Evolutionary conservation across 148 eudicot species (phyloP).

Genomic region (Silene conica): DNA sequence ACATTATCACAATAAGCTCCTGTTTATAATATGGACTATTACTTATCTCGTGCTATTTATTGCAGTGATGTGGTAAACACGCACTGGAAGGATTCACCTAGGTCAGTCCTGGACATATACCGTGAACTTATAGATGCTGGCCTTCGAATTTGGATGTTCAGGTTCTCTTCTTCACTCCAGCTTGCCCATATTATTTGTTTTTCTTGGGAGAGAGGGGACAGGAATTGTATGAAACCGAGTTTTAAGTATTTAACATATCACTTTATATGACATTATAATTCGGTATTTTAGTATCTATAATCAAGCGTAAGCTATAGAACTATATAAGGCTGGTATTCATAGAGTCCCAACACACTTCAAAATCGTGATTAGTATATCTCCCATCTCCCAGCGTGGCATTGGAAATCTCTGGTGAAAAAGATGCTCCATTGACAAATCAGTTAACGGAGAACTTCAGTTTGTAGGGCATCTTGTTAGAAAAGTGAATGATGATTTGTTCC

Average conservation of each 20-base stretch:
- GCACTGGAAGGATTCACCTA: slow-evolving; percentile 79
- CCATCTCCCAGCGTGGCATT: too few relatives aligned
- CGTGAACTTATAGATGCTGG: slow-evolving; percentile 73
- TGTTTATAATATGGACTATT: neutral
- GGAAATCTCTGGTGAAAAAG: too few relatives aligned
- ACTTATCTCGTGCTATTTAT: slow-evolving; percentile 5
- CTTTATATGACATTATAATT: too few relatives aligned
- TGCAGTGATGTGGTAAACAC: slow-evolving; percentile 50
- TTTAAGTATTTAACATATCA: neutral
- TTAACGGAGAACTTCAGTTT: neutral
- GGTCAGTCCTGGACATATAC: slow-evolving; percentile 62
- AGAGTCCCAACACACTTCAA: too few relatives aligned
- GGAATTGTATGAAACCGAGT: neutral
- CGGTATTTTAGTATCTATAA: too few relatives aligned
- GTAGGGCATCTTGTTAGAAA: neutral
- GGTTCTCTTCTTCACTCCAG: slow-evolving; percentile 38
- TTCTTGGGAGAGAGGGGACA: neutral
- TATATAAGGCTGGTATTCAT: too few relatives aligned
- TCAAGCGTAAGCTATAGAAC: too few relatives aligned
- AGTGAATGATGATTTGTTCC: too few relatives aligned
- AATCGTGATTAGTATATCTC: too few relatives aligned
- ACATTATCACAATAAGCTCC: neutral
- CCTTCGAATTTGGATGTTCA: slow-evolving; percentile 91
- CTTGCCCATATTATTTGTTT: neutral
- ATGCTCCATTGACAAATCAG: neutral